A percentile compares a stretch with the other conserved stretches of the same genome.
These are phyloP conservation scores for Salix caprea DNA, from an alignment of 345 rosid species.

Conservation along the genomic window DNA sequence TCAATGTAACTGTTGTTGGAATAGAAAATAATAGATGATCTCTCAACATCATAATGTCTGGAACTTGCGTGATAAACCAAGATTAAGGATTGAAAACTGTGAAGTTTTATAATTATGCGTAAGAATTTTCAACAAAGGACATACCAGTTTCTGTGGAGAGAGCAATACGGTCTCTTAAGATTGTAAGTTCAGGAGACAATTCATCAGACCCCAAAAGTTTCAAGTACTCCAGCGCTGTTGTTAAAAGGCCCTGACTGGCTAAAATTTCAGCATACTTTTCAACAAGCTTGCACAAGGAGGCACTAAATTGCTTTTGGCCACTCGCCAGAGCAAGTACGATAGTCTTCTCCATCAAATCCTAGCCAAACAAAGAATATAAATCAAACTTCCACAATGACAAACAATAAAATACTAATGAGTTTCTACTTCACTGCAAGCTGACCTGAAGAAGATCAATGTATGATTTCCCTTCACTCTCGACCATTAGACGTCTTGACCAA, in stretches of 20 bases:
- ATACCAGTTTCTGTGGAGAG: constrained; percentile 70
- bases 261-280: constrained; percentile 96
- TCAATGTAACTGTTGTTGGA: background rate
- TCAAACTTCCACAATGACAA: constrained; percentile 6
- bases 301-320: constrained; percentile 84
- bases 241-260: constrained; percentile 88
- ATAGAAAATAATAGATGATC: background rate
- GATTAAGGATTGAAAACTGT: background rate
- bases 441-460: constrained; percentile 96
- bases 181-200: constrained; percentile 76
- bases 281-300: constrained; percentile 89
- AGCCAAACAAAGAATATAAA: constrained; percentile 14
- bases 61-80: background rate
- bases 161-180: constrained; percentile 80
- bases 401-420: background rate
- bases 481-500: constrained; percentile 81
- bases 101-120: background rate
- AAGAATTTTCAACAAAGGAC: background rate
- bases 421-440: constrained; percentile 23
- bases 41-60: background rate
- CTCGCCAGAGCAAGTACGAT: constrained; percentile 92
- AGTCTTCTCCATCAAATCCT: constrained; percentile 99
- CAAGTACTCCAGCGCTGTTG: constrained; percentile 88
- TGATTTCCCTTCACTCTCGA: constrained; percentile 62
- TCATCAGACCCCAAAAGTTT: constrained; percentile 86